Evolutionary conservation across 2,329 filamentous ascomycete genomes (phyloP).

Genomic region (Calonectria multiphialidica): DNA sequence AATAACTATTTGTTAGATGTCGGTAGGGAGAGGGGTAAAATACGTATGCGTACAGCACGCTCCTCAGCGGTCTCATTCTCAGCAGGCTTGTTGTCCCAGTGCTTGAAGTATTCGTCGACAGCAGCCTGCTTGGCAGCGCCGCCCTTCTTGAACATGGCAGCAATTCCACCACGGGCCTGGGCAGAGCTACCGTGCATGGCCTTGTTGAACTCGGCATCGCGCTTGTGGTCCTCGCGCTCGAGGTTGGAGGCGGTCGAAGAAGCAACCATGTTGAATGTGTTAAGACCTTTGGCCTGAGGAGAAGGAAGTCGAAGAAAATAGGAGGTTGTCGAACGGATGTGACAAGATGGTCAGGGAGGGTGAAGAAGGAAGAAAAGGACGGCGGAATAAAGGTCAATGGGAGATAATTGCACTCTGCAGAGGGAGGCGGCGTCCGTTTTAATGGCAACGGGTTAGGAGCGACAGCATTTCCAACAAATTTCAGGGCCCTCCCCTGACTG

Average conservation of each 20-base stretch:
- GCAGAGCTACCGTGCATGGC: conserved; percentile 83
- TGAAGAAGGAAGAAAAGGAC: conserved; percentile 4
- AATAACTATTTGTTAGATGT: conserved; percentile 33
- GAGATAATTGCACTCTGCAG: conserved; percentile 1
- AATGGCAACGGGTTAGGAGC: conserved; percentile 37
- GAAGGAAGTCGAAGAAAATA: conserved; percentile 25
- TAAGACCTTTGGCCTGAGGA: conserved; percentile 15
- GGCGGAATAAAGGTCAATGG: conserved; percentile 29
- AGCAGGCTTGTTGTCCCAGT: conserved; percentile 89
- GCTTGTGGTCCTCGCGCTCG: conserved; percentile 84
- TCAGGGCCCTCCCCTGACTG: conserved; percentile 46
- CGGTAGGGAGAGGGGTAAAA: conserved; percentile 29
- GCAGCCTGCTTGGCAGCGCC: conserved; percentile 80
- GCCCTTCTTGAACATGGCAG: conserved; percentile 90
- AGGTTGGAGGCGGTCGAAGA: conserved; percentile 61
- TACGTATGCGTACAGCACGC: conserved; percentile 72
- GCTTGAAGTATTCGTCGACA: conserved; percentile 94
- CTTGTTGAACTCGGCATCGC: conserved; percentile 93
- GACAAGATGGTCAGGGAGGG: not conserved
- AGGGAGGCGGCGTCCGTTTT: conserved; percentile 37
- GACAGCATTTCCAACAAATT: conserved; percentile 44
- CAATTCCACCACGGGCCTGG: conserved; percentile 77
- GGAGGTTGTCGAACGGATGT: conserved; percentile 16
- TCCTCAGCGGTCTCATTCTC: conserved; percentile 85
- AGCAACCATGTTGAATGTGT: conserved; percentile 58